Base-by-base conservation (phyloP, 164 flowering plant species). In the Echeveria elegans region DNA sequence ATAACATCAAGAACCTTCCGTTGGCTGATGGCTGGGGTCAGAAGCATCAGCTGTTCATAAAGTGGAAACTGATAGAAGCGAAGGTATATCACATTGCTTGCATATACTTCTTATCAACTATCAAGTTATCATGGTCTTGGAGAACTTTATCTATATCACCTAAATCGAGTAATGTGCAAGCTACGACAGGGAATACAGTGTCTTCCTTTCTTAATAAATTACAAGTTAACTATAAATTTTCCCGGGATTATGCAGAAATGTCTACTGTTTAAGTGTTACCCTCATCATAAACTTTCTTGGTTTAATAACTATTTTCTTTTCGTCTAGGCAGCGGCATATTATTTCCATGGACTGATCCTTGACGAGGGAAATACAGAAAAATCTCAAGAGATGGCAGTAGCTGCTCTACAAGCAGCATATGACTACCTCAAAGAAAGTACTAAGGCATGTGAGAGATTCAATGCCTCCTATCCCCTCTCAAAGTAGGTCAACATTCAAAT, bases 321-420 rank as follows among this genome's bases (percentile, higher is more conserved):
- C 21, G 70, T 73, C 19, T 77, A 94, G 99, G 96, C 97, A 66
- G 94, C 95, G 67, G 99, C 99, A 64, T 94, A 94, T 71, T 94
- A 94, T 79, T 94, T 86, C 75, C 99, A 94, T 76, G 99, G 99
- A 50, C 69, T 91, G 72, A 94, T 94, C 67, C 91, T 94, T 52
- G 97, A 91, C 60, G 99, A 94, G 72, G 96, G 89, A 24, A 89
- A 91, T 71, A 89, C 98, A 15, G 99, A 91, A 76, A 89, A 87
- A 74, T 87, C 85, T 62, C 96, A 94, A 74, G 86, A 86, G 50
- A 90, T 94, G 97, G 97, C 97, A 68, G 93, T 87, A 34, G 90
- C 99, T 80, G 93, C 97, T 65, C 72, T 94, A 71, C 95, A 88
- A 77, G 93, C 96, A 38, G 95, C 99, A 37, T 93, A 89, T 63